Percentiles rank a stretch among this genome's conserved stretches.
Conservation (phyloP, 352 stramenopile genomes). For the Phytophthora pisi region DNA sequence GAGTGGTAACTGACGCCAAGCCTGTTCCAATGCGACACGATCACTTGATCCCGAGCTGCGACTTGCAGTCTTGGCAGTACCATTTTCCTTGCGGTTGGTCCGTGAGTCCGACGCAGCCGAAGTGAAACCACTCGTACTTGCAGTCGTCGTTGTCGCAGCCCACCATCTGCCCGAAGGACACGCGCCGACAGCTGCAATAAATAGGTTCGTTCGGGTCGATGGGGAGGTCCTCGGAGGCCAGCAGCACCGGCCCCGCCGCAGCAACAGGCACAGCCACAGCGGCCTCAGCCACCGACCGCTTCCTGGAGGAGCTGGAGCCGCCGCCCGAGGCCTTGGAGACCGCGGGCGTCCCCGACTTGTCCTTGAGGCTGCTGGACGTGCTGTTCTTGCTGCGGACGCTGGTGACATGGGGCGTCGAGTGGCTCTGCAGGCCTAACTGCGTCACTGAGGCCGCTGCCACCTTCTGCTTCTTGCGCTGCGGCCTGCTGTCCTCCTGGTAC, state of each 20-base stretch:
- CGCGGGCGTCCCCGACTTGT: constrained; percentile 22
- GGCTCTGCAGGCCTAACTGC: constrained; percentile 20
- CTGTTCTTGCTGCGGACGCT: constrained; percentile 44
- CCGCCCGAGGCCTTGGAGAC: constrained; percentile 23
- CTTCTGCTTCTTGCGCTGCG: constrained; percentile 60
- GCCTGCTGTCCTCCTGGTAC: constrained; percentile 75
- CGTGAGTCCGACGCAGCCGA: constrained; percentile 87
- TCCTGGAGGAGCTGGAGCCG: constrained; percentile 37
- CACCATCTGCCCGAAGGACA: constrained; percentile 93
- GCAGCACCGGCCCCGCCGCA: constrained; percentile 25
- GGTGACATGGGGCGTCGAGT: constrained; percentile 19
- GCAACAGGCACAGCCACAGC: constrained; percentile 30
- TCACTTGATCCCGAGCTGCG: constrained; percentile 73
- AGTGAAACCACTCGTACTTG: constrained; percentile 94
- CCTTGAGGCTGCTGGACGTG: constrained; percentile 19
- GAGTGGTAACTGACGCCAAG: no score
- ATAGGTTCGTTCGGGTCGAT: constrained; percentile 90
- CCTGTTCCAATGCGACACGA: background rate
- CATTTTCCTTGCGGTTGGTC: constrained; percentile 83
- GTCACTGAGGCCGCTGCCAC: constrained; percentile 31
- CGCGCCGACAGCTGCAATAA: constrained; percentile 86
- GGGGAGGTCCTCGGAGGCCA: constrained; percentile 76
- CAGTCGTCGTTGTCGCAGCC: constrained; percentile 93
- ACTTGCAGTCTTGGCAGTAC: constrained; percentile 87
- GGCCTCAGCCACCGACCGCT: constrained; percentile 55